Conservation (phyloP, 139 green algal species). For the Closterium sp. region DNA sequence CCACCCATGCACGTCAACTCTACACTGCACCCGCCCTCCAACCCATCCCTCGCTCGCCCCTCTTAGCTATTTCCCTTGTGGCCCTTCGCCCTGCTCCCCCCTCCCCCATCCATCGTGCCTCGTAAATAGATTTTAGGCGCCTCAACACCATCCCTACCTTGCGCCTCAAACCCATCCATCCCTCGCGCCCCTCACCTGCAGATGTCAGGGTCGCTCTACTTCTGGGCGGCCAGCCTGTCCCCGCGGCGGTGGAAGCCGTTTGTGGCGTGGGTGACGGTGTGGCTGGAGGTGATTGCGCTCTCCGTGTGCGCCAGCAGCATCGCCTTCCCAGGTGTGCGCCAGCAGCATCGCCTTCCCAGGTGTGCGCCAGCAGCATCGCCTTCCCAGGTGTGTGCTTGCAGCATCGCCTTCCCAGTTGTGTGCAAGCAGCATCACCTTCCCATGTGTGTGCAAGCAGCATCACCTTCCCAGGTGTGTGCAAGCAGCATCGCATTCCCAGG, state of each 20-base stretch:
- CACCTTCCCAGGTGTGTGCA: no score
- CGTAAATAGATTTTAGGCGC: no score
- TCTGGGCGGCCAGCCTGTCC: constrained; percentile 22
- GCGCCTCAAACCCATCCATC: no score
- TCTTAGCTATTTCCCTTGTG: no score
- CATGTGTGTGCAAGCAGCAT: no score
- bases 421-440: background rate
- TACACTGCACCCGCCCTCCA: background rate
- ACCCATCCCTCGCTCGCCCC: no score
- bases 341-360: background rate
- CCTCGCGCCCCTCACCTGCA: background rate
- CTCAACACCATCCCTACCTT: no score
- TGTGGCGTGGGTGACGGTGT: constrained; percentile 31
- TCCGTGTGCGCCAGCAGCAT: constrained; percentile 10
- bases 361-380: background rate
- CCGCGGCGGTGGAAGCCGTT: background rate
- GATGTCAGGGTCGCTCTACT: constrained; percentile 29
- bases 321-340: constrained; percentile 27
- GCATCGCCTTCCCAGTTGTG: background rate
- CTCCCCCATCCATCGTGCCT: background rate
- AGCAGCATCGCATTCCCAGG: no score
- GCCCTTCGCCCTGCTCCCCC: no score
- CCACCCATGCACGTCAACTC: no score
- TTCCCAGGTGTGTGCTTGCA: background rate
- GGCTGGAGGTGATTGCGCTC: constrained; percentile 21